A percentile compares a stretch with the other conserved stretches of the same genome.
Evolutionary conservation across 805 yeast genomes (phyloP).

Genomic region (Blastobotrys attinorum): DNA sequence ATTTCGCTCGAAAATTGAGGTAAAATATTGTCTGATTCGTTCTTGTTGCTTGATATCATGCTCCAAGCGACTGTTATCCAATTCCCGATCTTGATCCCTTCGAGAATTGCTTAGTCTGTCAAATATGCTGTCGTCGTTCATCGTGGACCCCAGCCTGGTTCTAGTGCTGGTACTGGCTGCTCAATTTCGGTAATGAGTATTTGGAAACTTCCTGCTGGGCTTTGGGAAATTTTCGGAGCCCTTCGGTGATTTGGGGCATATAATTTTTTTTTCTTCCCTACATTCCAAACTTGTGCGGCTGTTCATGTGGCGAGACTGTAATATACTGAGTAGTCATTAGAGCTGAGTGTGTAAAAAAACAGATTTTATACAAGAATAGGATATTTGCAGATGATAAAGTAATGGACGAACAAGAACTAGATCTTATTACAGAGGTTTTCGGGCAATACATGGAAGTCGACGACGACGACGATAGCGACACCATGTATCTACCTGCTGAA

Average conservation of each 20-base stretch:
- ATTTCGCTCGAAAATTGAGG: slow-evolving; percentile 15
- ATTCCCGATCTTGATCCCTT: not conserved
- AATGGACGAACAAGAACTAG: slow-evolving; percentile 3
- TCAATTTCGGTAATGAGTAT: no score
- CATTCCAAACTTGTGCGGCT: no score
- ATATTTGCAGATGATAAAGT: no score
- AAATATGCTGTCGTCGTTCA: not conserved
- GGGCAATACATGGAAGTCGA: slow-evolving; percentile 23
- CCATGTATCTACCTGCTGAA: slow-evolving; percentile 18
- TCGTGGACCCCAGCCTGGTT: no score
- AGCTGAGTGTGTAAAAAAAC: not conserved
- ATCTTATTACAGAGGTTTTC: slow-evolving; percentile 21
- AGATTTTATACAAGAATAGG: no score
- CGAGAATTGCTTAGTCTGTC: not conserved
- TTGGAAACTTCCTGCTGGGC: no score
- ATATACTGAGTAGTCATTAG: no score
- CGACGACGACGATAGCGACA: slow-evolving; percentile 16
- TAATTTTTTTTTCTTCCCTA: no score
- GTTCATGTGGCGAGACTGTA: no score
- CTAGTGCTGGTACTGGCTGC: no score
- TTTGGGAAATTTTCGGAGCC: no score
- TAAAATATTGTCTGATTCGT: not conserved
- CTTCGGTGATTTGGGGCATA: no score
- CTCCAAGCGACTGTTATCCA: not conserved
- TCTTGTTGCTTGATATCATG: not conserved